These are phyloP conservation scores for Blastobotrys muscicola DNA, from an alignment of 805 yeast genomes.

Conservation along the genomic window DNA sequence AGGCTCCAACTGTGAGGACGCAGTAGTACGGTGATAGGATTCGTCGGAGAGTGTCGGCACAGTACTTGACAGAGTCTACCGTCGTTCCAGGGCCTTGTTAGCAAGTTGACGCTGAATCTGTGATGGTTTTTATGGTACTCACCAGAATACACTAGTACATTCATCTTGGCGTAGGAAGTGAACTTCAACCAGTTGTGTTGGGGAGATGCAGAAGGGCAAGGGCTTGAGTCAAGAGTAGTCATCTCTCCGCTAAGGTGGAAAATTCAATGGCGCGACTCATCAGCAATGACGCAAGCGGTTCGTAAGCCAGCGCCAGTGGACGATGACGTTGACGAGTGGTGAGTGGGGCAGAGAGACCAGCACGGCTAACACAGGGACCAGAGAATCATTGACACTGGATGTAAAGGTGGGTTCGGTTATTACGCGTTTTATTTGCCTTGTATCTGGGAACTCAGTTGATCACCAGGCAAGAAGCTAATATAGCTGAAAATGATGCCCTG, in stretches of 20 bases:
- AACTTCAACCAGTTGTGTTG: background rate
- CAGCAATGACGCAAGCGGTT: background rate
- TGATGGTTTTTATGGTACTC: slow-evolving; percentile 7
- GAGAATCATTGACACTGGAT: slow-evolving; percentile 67
- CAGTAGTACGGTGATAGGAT: slow-evolving; percentile 84
- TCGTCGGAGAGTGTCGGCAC: slow-evolving; percentile 63
- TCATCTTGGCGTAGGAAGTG: slow-evolving; percentile 34
- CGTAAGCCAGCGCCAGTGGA: slow-evolving; percentile 31
- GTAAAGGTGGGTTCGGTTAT: slow-evolving; percentile 37
- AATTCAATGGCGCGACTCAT: background rate
- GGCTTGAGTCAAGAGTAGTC: background rate
- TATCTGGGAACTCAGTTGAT: too few relatives aligned
- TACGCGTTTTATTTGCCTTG: background rate
- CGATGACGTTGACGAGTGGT: slow-evolving; percentile 66
- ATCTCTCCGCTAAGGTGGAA: slow-evolving; percentile 1
- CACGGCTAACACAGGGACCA: slow-evolving; percentile 41
- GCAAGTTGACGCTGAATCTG: background rate
- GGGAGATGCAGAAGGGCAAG: background rate
- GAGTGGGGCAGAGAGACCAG: slow-evolving; percentile 5
- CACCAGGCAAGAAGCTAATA: background rate
- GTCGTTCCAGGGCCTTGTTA: slow-evolving; percentile 69
- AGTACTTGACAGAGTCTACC: slow-evolving; percentile 74
- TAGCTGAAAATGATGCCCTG: slow-evolving; percentile 57
- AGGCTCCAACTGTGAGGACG: slow-evolving; percentile 59
- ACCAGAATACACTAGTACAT: slow-evolving; percentile 63